A percentile compares a stretch with the other conserved stretches of the same genome.
Evolutionary conservation across 2,329 filamentous ascomycete genomes (phyloP).

Genomic region (Alternaria sp.): DNA sequence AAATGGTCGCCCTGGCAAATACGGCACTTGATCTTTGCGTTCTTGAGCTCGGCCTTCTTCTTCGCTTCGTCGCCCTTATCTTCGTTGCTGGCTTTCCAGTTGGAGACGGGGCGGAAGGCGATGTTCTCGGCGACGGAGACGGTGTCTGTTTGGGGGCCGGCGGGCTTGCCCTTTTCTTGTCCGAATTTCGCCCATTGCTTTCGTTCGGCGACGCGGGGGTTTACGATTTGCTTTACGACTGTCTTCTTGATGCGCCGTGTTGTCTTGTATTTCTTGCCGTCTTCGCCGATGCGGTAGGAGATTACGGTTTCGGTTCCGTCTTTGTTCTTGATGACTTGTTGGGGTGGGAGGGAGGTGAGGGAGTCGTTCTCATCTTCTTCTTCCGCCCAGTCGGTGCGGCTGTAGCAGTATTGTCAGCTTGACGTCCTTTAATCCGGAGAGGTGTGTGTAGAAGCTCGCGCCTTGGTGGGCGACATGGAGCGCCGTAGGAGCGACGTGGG

Average conservation of each 20-base stretch:
- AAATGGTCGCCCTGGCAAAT: conserved; percentile 99
- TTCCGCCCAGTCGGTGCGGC: conserved; percentile 81
- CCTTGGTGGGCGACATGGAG: neutral
- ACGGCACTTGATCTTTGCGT: conserved; percentile 99
- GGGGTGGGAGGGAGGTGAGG: conserved; percentile 84
- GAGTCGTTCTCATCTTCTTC: conserved; percentile 74
- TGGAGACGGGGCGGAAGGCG: conserved; percentile 88
- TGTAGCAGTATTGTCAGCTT: conserved; percentile 32
- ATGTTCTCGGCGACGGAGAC: conserved; percentile 98
- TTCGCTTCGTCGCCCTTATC: conserved; percentile 76
- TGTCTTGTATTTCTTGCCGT: conserved; percentile 95
- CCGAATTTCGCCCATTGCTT: conserved; percentile 95
- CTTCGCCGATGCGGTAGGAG: conserved; percentile 87
- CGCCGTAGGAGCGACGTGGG: neutral
- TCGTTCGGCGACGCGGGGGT: conserved; percentile 94
- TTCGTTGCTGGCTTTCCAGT: conserved; percentile 90
- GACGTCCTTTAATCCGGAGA: neutral
- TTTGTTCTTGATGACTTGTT: conserved; percentile 91
- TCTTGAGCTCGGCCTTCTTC: conserved; percentile 77
- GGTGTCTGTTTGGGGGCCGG: conserved; percentile 85
- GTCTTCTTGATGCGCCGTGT: conserved; percentile 94
- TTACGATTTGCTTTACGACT: conserved; percentile 89
- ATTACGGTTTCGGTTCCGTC: conserved; percentile 97
- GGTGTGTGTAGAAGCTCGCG: neutral
- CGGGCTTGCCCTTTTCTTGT: conserved; percentile 79